phyloP scores from a whole-genome alignment of 2,329 filamentous ascomycete genomes.

The Onygenales sp. region DNA sequence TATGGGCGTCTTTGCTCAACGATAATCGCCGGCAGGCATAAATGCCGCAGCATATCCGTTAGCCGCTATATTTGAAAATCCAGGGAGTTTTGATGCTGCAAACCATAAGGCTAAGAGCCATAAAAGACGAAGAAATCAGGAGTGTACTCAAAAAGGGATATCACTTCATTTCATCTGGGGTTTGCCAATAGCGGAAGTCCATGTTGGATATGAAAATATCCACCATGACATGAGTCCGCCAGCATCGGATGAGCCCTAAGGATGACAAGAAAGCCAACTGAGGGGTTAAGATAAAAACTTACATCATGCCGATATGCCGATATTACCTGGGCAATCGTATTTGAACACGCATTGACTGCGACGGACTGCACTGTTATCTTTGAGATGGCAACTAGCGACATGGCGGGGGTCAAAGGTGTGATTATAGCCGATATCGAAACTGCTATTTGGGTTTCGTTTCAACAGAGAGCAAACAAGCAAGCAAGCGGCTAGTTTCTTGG shows the following conservation, averaged over 20 bases:
- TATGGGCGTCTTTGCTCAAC: constrained; percentile 28
- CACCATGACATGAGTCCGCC: neutral
- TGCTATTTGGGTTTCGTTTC: neutral
- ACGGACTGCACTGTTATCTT: constrained; percentile 46
- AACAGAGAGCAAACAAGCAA: neutral
- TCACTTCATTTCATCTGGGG: too few relatives aligned
- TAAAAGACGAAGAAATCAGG: too few relatives aligned
- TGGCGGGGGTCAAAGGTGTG: constrained; percentile 2
- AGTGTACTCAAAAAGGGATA: too few relatives aligned
- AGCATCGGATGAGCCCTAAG: neutral
- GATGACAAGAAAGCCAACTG: constrained; percentile 7
- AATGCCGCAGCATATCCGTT: neutral
- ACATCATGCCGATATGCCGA: constrained; percentile 40
- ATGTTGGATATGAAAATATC: neutral
- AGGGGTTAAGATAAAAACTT: constrained; percentile 2
- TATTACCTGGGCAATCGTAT: constrained; percentile 47
- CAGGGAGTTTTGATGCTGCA: neutral
- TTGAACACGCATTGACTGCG: constrained; percentile 43
- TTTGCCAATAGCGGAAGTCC: too few relatives aligned
- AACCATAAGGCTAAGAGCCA: too few relatives aligned
- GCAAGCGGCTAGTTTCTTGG: neutral
- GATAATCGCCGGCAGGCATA: neutral
- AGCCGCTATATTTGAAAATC: neutral
- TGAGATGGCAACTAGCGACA: constrained; percentile 37
- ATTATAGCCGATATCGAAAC: neutral